Evolutionary conservation across 345 rosid species (phyloP).

Genomic region (Gossypium turneri): DNA sequence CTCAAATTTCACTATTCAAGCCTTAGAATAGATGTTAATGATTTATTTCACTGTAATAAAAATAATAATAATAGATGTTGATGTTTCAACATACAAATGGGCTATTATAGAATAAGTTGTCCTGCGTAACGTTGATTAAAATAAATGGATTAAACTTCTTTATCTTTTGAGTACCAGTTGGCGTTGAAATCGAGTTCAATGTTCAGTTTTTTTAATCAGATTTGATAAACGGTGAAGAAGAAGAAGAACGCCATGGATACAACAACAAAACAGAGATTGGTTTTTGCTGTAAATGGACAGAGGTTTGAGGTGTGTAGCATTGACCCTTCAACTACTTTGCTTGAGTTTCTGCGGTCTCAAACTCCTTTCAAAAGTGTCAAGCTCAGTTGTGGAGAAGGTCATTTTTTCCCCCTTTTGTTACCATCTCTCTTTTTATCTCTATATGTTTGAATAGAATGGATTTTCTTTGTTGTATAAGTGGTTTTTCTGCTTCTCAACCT

Average conservation of each 20-base stretch:
- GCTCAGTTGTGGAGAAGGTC: conserved; percentile 85
- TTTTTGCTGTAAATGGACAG: conserved; percentile 76
- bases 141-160: too few relatives aligned
- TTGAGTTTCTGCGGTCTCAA: conserved; percentile 59
- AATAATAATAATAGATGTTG: too few relatives aligned
- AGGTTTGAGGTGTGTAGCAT: conserved; percentile 44
- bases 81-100: too few relatives aligned
- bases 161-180: not conserved
- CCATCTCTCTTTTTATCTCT: too few relatives aligned
- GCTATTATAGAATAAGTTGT: too few relatives aligned
- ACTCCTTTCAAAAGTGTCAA: conserved; percentile 76
- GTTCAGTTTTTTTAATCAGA: not conserved
- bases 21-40: too few relatives aligned
- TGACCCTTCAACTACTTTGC: conserved; percentile 71
- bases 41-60: too few relatives aligned
- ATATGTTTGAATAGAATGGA: not conserved
- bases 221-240: not conserved
- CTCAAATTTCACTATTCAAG: too few relatives aligned
- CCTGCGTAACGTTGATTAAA: too few relatives aligned
- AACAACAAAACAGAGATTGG: conserved; percentile 25
- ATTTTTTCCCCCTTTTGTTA: not conserved
- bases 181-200: not conserved
- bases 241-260: not conserved
- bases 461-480: not conserved
- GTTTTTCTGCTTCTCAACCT: too few relatives aligned